These are phyloP conservation scores for Alternaria triticimaculans DNA, from an alignment of 2,329 filamentous ascomycete genomes.

Conservation along the genomic window DNA sequence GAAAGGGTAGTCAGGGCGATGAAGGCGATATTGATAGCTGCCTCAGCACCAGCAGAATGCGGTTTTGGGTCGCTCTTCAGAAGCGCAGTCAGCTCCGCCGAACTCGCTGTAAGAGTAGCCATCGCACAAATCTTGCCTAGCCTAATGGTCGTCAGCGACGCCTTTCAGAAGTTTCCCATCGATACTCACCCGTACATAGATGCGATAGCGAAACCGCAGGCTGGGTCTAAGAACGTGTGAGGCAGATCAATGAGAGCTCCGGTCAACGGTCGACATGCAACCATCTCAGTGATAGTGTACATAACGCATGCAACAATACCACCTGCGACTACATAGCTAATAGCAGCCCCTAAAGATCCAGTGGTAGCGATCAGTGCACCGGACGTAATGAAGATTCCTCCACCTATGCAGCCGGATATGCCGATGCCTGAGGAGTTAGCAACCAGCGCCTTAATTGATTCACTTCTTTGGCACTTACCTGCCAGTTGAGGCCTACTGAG, in stretches of 20 bases:
- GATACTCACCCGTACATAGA: slow-evolving; percentile 21
- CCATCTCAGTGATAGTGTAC: slow-evolving; percentile 34
- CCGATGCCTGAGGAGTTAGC: slow-evolving; percentile 23
- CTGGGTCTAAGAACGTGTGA: slow-evolving; percentile 31
- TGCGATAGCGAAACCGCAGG: slow-evolving; percentile 30
- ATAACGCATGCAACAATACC: slow-evolving; percentile 26
- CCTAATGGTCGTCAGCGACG: slow-evolving; percentile 5
- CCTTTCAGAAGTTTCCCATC: not conserved
- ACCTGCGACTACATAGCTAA: slow-evolving; percentile 31
- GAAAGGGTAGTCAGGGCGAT: slow-evolving; percentile 31
- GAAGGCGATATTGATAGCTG: slow-evolving; percentile 28
- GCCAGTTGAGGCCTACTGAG: slow-evolving; percentile 29
- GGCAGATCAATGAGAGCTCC: slow-evolving; percentile 31
- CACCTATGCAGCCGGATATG: slow-evolving; percentile 30
- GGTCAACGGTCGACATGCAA: slow-evolving; percentile 28
- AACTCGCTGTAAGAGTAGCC: slow-evolving; percentile 31
- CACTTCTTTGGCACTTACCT: slow-evolving; percentile 9
- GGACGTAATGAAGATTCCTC: slow-evolving; percentile 26
- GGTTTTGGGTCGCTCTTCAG: slow-evolving; percentile 18
- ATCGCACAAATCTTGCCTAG: slow-evolving; percentile 31
- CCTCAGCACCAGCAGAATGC: slow-evolving; percentile 19
- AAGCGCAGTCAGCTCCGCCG: slow-evolving; percentile 27
- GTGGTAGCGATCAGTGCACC: slow-evolving; percentile 25
- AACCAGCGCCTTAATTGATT: not conserved
- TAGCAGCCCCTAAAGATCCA: slow-evolving; percentile 27